Percentiles rank a stretch among this genome's conserved stretches.
Evolutionary conservation across 257 asterid genomes (phyloP).

Genomic region (Solanum pinnatisectum): DNA sequence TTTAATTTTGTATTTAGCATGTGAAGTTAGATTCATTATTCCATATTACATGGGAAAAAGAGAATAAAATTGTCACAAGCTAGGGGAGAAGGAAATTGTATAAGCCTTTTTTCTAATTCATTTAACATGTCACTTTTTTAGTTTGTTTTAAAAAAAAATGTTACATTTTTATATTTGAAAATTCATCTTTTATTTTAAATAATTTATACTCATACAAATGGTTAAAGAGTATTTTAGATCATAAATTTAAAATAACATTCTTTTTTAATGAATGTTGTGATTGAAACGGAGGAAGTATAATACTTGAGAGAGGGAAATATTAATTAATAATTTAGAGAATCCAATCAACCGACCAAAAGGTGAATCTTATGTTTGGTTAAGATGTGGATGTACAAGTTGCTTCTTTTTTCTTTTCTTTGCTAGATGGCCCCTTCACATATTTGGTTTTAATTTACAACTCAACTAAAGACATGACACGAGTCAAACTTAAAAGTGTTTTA

Average conservation of each 20-base stretch:
- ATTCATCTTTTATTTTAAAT: no score
- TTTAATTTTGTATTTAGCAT: not conserved
- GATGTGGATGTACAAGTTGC: conserved; percentile 4
- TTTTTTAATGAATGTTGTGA: no score
- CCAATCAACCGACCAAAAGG: conserved; percentile 39
- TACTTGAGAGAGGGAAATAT: no score
- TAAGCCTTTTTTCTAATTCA: no score
- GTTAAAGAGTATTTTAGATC: no score
- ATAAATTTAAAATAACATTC: no score
- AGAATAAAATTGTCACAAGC: not conserved
- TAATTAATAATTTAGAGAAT: not conserved
- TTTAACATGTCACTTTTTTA: no score
- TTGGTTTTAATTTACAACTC: not conserved
- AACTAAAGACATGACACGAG: conserved; percentile 12
- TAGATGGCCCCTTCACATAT: not conserved
- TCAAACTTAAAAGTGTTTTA: not conserved
- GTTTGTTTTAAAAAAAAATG: no score
- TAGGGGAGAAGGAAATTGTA: not conserved
- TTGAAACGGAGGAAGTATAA: no score
- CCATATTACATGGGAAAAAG: not conserved
- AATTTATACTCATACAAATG: no score
- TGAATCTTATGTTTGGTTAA: not conserved
- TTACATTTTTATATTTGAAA: no score
- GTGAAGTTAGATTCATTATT: not conserved
- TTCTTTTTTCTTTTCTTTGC: not conserved